These are phyloP conservation scores for Gyromitra esculenta DNA, from an alignment of 2,329 filamentous ascomycete species.

Conservation along the genomic window DNA sequence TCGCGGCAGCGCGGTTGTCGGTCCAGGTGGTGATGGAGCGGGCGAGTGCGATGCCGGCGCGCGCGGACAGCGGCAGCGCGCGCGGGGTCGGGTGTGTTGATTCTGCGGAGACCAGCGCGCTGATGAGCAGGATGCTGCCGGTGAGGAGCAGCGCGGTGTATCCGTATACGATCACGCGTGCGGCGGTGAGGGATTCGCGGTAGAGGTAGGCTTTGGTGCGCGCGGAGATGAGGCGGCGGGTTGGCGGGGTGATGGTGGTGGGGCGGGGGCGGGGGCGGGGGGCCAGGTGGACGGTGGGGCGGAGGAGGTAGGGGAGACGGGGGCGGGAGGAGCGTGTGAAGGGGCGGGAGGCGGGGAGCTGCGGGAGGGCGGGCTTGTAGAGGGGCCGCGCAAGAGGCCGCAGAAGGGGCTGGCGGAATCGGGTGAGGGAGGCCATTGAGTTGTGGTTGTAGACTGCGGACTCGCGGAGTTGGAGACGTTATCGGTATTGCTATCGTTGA, in stretches of 20 bases:
- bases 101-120: constrained; percentile 29
- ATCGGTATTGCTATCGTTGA: too few species aligned
- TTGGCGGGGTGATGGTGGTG: background rate
- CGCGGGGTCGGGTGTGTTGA: constrained; percentile 27
- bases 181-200: constrained; percentile 40
- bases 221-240: constrained; percentile 44
- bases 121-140: background rate
- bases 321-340: constrained; percentile 12
- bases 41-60: constrained; percentile 16
- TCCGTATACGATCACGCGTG: constrained; percentile 40
- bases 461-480: too few species aligned
- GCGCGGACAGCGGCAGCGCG: constrained; percentile 14
- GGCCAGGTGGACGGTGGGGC: background rate
- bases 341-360: background rate
- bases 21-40: constrained; percentile 22
- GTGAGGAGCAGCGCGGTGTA: constrained; percentile 39
- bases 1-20: background rate
- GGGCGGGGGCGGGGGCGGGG: constrained; percentile 21
- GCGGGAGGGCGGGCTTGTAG: background rate
- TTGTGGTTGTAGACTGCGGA: too few species aligned
- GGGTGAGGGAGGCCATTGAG: too few species aligned
- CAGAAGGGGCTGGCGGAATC: background rate
- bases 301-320: constrained; percentile 18
- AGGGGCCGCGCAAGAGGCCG: background rate
- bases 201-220: constrained; percentile 48